Conservation (phyloP, 192 early-diverging fungal genomes). For the Podila minutissima region DNA sequence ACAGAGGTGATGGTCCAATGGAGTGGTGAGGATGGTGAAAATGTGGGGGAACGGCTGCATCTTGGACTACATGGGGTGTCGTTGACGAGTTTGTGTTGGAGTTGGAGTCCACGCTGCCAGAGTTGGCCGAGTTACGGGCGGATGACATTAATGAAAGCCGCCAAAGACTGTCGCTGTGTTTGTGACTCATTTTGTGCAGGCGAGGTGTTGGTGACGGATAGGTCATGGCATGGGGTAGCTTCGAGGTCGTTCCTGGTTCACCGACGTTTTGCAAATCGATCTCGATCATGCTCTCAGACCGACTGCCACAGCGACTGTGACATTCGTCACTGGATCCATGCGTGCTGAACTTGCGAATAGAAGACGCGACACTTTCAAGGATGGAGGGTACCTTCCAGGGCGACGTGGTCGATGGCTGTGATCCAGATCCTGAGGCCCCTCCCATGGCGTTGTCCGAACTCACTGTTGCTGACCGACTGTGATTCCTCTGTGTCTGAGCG, state of each 20-base stretch:
- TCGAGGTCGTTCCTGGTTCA: not conserved
- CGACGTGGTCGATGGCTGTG: not conserved
- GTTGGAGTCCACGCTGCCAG: not conserved
- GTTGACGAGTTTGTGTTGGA: not conserved
- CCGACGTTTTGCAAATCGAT: not conserved
- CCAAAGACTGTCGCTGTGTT: slow-evolving; percentile 17
- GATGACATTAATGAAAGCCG: slow-evolving; percentile 24
- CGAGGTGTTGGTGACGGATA: not conserved
- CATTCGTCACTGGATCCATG: not conserved
- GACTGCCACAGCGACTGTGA: slow-evolving; percentile 5
- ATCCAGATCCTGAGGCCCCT: not conserved
- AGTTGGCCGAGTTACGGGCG: slow-evolving; percentile 1
- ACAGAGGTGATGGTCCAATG: not conserved
- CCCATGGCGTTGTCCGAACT: not conserved
- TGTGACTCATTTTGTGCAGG: not conserved
- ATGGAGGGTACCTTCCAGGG: slow-evolving; percentile 4
- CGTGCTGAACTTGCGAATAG: slow-evolving; percentile 4
- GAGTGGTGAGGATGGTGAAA: not conserved
- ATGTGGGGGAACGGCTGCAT: not conserved
- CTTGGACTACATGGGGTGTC: not conserved
- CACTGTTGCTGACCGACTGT: not conserved
- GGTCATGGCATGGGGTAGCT: not conserved
- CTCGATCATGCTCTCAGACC: slow-evolving; percentile 12
- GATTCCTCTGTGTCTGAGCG: not conserved
- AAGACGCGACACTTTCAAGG: slow-evolving; percentile 17